phyloP scores from a whole-genome alignment of 768 basidiomycete genomes.

The Kwoniella europaea region DNA sequence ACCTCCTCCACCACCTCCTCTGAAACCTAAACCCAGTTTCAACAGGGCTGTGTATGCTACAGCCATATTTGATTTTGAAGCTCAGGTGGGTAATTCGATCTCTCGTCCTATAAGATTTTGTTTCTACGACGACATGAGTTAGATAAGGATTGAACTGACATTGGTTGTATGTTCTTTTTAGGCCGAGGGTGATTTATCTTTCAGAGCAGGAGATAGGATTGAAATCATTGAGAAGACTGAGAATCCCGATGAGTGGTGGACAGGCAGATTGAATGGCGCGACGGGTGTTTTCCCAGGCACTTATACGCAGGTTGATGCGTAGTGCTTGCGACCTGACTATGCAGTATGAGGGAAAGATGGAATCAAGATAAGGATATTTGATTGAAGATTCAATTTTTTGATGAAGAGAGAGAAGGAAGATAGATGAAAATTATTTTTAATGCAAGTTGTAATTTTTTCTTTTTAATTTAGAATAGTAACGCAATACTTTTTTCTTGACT shows the following conservation, averaged over 20 bases:
- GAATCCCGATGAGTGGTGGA: constrained; percentile 88
- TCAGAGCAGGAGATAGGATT: constrained; percentile 74
- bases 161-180: constrained; percentile 50
- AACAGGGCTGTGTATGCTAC: constrained; percentile 76
- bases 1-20: constrained; percentile 88
- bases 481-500: neutral
- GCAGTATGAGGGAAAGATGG: neutral
- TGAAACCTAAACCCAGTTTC: constrained; percentile 84
- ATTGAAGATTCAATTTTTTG: neutral
- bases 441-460: neutral
- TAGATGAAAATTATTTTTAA: neutral
- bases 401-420: neutral
- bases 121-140: neutral
- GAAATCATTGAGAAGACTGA: constrained; percentile 71
- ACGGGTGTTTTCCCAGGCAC: constrained; percentile 73
- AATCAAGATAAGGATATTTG: neutral
- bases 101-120: neutral
- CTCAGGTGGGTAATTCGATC: constrained; percentile 67
- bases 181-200: constrained; percentile 85
- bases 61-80: constrained; percentile 91
- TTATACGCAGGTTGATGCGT: constrained; percentile 53
- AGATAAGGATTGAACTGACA: constrained; percentile 4
- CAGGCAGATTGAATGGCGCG: constrained; percentile 69
- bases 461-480: neutral
- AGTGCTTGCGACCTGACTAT: neutral